phyloP scores from a whole-genome alignment of 2,329 filamentous ascomycete species.

The Nemania sp. region DNA sequence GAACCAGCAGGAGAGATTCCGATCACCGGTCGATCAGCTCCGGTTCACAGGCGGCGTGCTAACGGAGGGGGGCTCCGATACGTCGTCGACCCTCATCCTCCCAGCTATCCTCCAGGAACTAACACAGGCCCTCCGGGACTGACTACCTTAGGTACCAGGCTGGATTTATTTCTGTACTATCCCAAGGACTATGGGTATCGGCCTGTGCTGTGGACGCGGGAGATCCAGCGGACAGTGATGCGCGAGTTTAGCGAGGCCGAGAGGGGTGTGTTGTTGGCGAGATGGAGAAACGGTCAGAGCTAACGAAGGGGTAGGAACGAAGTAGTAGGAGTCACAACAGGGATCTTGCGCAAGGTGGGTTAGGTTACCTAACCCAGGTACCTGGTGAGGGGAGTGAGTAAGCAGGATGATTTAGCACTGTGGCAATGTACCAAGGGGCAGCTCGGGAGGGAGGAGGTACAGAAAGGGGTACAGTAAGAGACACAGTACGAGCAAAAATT shows the following conservation, averaged over 20 bases:
- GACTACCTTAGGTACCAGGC: conserved; percentile 40
- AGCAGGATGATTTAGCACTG: too few relatives aligned
- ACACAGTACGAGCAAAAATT: too few relatives aligned
- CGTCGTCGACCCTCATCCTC: conserved; percentile 42
- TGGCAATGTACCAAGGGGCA: too few relatives aligned
- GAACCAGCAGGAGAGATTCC: conserved; percentile 35
- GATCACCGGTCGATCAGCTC: conserved; percentile 41
- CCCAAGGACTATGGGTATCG: conserved; percentile 23
- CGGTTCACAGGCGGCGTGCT: conserved; percentile 42
- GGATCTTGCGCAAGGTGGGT: too few relatives aligned
- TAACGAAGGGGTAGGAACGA: too few relatives aligned
- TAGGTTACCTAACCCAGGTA: too few relatives aligned
- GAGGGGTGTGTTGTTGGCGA: conserved; percentile 55
- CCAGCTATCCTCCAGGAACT: conserved; percentile 48
- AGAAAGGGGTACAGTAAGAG: too few relatives aligned
- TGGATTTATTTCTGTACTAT: conserved; percentile 34
- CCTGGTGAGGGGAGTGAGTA: too few relatives aligned
- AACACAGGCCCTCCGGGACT: conserved; percentile 39
- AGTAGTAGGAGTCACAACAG: too few relatives aligned
- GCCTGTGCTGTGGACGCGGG: conserved; percentile 16
- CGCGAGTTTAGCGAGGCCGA: conserved; percentile 16
- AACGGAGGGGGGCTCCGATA: conserved; percentile 46
- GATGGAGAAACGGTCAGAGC: too few relatives aligned
- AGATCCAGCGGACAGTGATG: conserved; percentile 15
- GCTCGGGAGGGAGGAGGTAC: too few relatives aligned